Percentiles rank a stretch among this genome's conserved stretches.
These are phyloP conservation scores for Solanum neorickii DNA, from an alignment of 257 asterid genomes.

Conservation along the genomic window DNA sequence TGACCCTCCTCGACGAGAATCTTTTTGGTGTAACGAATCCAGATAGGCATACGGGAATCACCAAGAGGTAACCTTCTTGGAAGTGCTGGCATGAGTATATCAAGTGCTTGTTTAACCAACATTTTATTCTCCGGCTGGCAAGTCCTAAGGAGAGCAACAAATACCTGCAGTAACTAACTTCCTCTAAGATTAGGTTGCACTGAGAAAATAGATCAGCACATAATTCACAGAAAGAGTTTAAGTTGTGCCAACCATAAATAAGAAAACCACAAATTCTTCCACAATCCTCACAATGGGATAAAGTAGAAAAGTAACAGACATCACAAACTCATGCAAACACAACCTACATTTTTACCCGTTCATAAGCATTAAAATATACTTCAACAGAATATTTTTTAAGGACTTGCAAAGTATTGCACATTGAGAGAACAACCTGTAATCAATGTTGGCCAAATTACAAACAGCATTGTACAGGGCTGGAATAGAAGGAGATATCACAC, in stretches of 20 bases:
- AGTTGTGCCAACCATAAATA: background rate
- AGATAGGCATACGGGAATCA: slow-evolving; percentile 98
- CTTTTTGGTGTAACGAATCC: slow-evolving; percentile 99
- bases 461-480: background rate
- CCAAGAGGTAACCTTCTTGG: slow-evolving; percentile 98
- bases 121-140: slow-evolving; percentile 97
- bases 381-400: background rate
- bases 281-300: background rate
- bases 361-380: background rate
- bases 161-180: slow-evolving; percentile 50
- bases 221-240: background rate
- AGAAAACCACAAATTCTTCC: background rate
- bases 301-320: background rate
- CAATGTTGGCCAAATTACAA: background rate
- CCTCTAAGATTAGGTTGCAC: background rate
- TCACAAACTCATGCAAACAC: background rate
- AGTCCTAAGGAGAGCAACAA: slow-evolving; percentile 94
- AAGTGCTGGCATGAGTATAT: slow-evolving; percentile 98
- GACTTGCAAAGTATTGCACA: background rate
- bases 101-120: slow-evolving; percentile 98
- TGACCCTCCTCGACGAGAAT: slow-evolving; percentile 98
- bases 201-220: background rate
- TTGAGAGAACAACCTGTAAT: background rate
- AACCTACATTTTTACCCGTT: background rate
- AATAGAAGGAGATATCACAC: background rate